Base-by-base conservation (phyloP, 208 protist genomes). In the Sergeia podlipaevii region DNA sequence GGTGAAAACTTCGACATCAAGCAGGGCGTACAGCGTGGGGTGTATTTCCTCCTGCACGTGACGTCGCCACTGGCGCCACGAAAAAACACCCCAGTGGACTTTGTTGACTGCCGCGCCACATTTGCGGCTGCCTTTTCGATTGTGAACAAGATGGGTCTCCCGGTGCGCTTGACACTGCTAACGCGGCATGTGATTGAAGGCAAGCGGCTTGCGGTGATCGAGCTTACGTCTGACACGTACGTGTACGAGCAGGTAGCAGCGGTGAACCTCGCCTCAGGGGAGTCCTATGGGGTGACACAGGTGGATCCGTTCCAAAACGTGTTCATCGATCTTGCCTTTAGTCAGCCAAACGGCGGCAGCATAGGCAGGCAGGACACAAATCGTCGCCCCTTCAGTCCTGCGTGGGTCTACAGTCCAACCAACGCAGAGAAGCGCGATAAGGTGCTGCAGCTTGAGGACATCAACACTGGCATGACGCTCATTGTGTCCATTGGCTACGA, bases 251-350 rank as follows among this genome's bases (percentile, higher is more conserved):
- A 44, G 7, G 51, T 88, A 3, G 47, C 42, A 37, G 70, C 57
- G 11, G 32, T 84, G 15, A 47, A 47, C 46, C 58, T 88, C 27
- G 28, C 33, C 4, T 50, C 71, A 6, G 67, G 60, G 11, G 18
- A 45, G 34, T 3, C 3, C 15, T 76, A 71, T 57, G 63, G 60
- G 8, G 70, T 79, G 6, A 82, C 74, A 3, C 69, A 89, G 49
- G 60, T 89, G 23, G 79, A 84, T 58, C 85, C 81, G 4, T 57
- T 87, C 23, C 61, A 74, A 15, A 74, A 88, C 42, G 60, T 87
- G 27, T 86, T 63, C 42, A 57, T 89, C 1, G 62, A 82, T 20
- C 57, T 88, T 1, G 44, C 68, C 7, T 53, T 85, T 39, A 24
- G 49, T 21, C 78, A 88, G 61, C 62, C 75, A n/a, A 88, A 83